phyloP scores from a whole-genome alignment of 2,329 filamentous ascomycete genomes.

The Zymoseptoria brevis region DNA sequence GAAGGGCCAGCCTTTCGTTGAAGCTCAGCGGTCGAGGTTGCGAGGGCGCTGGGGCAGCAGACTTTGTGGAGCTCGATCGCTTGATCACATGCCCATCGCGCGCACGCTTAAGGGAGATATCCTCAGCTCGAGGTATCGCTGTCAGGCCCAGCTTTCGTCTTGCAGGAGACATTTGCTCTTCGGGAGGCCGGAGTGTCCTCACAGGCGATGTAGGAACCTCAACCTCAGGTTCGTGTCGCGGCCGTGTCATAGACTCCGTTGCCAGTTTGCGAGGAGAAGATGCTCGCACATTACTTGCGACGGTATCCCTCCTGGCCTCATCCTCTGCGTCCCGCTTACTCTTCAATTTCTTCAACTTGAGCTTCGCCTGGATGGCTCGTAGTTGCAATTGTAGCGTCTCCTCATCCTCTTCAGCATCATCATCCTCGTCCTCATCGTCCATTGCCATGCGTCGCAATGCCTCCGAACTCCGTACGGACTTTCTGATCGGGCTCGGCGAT shows the following conservation, averaged over 20 bases:
- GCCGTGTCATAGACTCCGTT: slow-evolving; percentile 15
- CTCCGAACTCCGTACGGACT: slow-evolving; percentile 20
- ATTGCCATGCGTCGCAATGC: slow-evolving; percentile 25
- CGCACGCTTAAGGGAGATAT: slow-evolving; percentile 76
- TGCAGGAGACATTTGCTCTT: slow-evolving; percentile 64
- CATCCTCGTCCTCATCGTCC: slow-evolving; percentile 25
- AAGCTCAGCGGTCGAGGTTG: slow-evolving; percentile 52
- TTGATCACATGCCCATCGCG: slow-evolving; percentile 26
- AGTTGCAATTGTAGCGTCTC: slow-evolving; percentile 76
- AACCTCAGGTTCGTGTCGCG: slow-evolving; percentile 35
- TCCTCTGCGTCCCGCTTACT: slow-evolving; percentile 10
- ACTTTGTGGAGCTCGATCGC: slow-evolving; percentile 11
- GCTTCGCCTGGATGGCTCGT: slow-evolving; percentile 76
- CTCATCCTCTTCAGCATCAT: slow-evolving; percentile 55
- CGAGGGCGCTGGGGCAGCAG: slow-evolving; percentile 6
- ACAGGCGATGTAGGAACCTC: slow-evolving; percentile 71
- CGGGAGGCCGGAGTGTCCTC: slow-evolving; percentile 40
- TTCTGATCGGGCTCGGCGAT: slow-evolving; percentile 50
- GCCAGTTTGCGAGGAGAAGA: slow-evolving; percentile 9
- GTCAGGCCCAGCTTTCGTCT: slow-evolving; percentile 79
- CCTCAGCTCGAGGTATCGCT: slow-evolving; percentile 70
- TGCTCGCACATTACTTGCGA: slow-evolving; percentile 1
- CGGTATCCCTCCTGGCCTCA: slow-evolving; percentile 1
- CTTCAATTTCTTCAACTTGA: slow-evolving; percentile 73
- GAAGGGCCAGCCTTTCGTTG: slow-evolving; percentile 75